Base-by-base conservation (phyloP, 2,329 filamentous ascomycete genomes). In the Fusarium sp. region DNA sequence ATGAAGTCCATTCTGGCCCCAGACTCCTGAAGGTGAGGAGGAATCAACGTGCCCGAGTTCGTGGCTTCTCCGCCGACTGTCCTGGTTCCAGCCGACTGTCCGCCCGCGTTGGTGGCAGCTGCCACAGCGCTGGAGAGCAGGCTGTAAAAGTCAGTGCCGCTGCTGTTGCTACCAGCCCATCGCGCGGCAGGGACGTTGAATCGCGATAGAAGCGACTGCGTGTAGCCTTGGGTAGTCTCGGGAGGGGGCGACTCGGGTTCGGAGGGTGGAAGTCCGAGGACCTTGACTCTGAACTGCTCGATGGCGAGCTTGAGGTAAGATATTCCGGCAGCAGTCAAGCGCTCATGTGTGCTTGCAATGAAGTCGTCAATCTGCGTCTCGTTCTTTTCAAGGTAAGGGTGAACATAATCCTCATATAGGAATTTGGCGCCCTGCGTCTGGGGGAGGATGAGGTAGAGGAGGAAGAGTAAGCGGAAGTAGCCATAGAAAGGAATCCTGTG, bases 371-470 rank as follows among this genome's bases (percentile, higher is more conserved):
- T 98, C 69, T 92, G 88, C 41, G 85, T 79, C 80, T 98, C 96
- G 79, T 99, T 95, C 63, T 94, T 87, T 74, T 89, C 85, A 48
- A 99, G 89, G 82, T 95, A 97, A 0, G 95, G 95, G 78, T 97
- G 91, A 63, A 98, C 84, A 78, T 96, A 89, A 64, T 89, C 86
- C 75, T 94, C 88, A 83, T 98, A 99, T 67, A 98, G 84, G 73
- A 91, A 82, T 63, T 91, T 91, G 58, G 94, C 94, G 77, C 96
- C 96, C 77, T 97, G 95, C n/a, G 93, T 96, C 79, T 97, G 95
- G 0, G 95, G 96, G n/a, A 97, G 88, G 75, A 98, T 94, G 65
- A 99, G 92, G 82, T 97, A 99, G 70, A 96, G 88, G 76, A 97
- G 89, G 80, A 96, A 91, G 76, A 90, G 83, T 54, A 97, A 88